Conservation (phyloP, 805 yeast genomes). For the Komagataella pastoris region DNA sequence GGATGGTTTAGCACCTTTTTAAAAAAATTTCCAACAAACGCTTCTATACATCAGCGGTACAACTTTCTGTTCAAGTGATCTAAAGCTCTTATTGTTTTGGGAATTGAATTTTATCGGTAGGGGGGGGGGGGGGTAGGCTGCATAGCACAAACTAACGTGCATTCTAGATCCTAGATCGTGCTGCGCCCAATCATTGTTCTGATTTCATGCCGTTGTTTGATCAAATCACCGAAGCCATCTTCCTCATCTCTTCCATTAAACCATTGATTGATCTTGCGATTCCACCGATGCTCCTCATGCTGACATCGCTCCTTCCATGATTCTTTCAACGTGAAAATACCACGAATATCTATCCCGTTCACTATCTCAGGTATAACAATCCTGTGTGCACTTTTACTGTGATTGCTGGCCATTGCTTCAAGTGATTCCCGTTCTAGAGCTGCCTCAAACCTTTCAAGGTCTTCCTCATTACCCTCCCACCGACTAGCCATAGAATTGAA, state of each 20-base stretch:
- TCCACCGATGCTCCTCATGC: constrained; percentile 19
- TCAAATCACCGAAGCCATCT: not conserved
- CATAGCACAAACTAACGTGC: not conserved
- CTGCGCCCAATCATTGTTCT: constrained; percentile 6
- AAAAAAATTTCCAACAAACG: too few species aligned
- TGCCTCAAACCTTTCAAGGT: constrained; percentile 35
- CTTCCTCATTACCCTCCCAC: constrained; percentile 61
- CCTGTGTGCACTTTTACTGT: not conserved
- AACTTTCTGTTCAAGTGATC: too few species aligned
- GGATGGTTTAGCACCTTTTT: too few species aligned
- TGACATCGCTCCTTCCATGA: not conserved
- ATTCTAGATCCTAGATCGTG: not conserved
- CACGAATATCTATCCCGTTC: not conserved
- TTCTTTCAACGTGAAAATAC: not conserved
- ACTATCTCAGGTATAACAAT: not conserved
- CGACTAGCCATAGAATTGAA: constrained; percentile 35
- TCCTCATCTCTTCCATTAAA: constrained; percentile 9
- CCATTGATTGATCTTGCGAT: constrained; percentile 21
- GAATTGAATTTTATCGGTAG: too few species aligned
- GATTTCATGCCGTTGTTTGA: not conserved
- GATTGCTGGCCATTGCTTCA: not conserved
- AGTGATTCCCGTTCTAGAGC: constrained; percentile 3
- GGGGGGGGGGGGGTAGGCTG: too few species aligned
- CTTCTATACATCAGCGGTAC: too few species aligned
- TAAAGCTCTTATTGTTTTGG: too few species aligned